phyloP scores from a whole-genome alignment of 139 green algal genomes.

The Coelastrella sp. region DNA sequence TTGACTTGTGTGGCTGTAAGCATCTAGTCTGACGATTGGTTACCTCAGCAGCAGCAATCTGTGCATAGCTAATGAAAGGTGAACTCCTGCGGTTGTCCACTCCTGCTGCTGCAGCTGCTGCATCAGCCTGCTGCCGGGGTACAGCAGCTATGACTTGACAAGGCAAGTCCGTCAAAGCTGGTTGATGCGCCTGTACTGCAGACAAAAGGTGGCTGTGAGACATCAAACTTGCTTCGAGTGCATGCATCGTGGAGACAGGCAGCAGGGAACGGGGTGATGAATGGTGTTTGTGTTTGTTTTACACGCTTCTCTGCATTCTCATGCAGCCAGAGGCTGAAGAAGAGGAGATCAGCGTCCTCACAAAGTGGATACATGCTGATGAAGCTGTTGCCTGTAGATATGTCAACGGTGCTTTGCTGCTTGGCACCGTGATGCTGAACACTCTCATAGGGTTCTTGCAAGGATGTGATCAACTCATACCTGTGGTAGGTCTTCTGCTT shows the following conservation, averaged over 20 bases:
- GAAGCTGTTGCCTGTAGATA: too few species aligned
- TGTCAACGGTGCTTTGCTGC: background rate
- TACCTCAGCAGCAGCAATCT: conserved; percentile 69
- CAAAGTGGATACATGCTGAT: too few species aligned
- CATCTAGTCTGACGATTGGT: background rate
- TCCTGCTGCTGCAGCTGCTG: conserved; percentile 8
- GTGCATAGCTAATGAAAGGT: conserved; percentile 69
- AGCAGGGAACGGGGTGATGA: too few species aligned
- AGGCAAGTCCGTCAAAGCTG: conserved; percentile 55
- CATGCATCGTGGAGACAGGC: too few species aligned
- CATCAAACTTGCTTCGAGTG: too few species aligned
- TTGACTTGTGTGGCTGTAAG: background rate
- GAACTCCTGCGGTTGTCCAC: conserved; percentile 46
- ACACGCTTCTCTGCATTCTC: too few species aligned
- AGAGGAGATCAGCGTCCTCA: too few species aligned
- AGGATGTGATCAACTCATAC: conserved; percentile 38
- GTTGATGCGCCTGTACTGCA: conserved; percentile 16
- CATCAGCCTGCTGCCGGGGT: conserved; percentile 55
- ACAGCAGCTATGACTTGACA: conserved; percentile 76
- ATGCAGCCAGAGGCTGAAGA: too few species aligned
- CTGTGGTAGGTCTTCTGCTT: conserved; percentile 77
- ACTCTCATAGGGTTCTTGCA: background rate
- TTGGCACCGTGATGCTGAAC: background rate
- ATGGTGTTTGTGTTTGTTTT: too few species aligned
- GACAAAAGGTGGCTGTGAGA: too few species aligned